These are phyloP conservation scores for Mucor racemosus DNA, from an alignment of 371 early-diverging fungal genomes.

Conservation along the genomic window DNA sequence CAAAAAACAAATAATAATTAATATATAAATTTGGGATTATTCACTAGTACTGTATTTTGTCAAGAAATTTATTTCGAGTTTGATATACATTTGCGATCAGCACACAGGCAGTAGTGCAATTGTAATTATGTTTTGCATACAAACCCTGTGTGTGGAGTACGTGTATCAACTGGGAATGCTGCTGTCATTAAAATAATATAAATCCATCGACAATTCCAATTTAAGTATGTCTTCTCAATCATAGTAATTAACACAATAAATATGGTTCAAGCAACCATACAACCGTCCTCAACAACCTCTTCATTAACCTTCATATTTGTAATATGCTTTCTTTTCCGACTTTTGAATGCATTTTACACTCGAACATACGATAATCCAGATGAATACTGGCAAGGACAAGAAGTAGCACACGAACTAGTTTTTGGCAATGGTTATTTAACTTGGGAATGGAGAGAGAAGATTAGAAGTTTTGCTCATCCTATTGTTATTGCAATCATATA, in stretches of 20 bases:
- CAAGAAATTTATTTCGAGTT: too few species aligned
- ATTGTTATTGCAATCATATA: slow-evolving; percentile 77
- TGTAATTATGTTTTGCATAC: too few species aligned
- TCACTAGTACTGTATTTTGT: too few species aligned
- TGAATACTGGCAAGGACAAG: slow-evolving; percentile 91
- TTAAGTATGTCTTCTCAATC: not conserved
- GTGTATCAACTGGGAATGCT: too few species aligned
- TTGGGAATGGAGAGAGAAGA: slow-evolving; percentile 88
- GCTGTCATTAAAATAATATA: too few species aligned
- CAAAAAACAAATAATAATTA: too few species aligned
- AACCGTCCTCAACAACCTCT: slow-evolving; percentile 22
- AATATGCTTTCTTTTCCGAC: slow-evolving; percentile 62
- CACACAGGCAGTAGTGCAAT: too few species aligned
- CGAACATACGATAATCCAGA: slow-evolving; percentile 85
- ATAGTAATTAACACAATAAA: not conserved
- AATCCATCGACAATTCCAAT: too few species aligned
- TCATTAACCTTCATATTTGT: slow-evolving; percentile 36
- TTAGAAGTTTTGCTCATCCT: slow-evolving; percentile 84
- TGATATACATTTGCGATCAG: too few species aligned
- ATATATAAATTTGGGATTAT: too few species aligned
- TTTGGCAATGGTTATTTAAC: slow-evolving; percentile 90
- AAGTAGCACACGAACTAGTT: slow-evolving; percentile 81
- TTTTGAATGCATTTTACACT: slow-evolving; percentile 66
- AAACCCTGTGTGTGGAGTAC: too few species aligned
- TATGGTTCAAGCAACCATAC: slow-evolving; percentile 7